Conservation (phyloP, 2,329 filamentous ascomycete species). For the Colletotrichum truncatum region DNA sequence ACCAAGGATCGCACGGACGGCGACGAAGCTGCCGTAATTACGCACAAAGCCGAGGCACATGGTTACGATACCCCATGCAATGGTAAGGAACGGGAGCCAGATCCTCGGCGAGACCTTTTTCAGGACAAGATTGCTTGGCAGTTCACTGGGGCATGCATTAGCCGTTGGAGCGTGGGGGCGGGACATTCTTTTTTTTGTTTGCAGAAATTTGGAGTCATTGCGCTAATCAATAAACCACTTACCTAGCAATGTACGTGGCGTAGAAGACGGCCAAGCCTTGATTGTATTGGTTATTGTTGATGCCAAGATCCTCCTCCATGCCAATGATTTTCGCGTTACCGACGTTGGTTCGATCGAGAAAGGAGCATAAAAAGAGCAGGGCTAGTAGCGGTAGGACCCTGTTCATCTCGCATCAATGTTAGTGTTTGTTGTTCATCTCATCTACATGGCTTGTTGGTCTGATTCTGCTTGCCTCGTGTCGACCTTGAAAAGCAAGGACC, state of each 20-base stretch:
- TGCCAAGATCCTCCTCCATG: constrained; percentile 64
- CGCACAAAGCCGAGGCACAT: constrained; percentile 65
- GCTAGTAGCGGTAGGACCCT: constrained; percentile 72
- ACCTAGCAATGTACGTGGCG: constrained; percentile 70
- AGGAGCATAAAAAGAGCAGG: constrained; percentile 71
- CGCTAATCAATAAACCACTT: constrained; percentile 26
- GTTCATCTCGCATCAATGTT: neutral
- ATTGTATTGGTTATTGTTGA: constrained; percentile 71
- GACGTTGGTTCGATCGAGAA: constrained; percentile 76
- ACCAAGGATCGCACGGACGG: constrained; percentile 69
- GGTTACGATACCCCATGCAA: constrained; percentile 66
- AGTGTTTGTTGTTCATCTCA: neutral
- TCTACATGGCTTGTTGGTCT: neutral
- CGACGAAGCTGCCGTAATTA: constrained; percentile 65
- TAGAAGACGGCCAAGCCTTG: constrained; percentile 73
- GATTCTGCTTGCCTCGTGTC: constrained; percentile 34
- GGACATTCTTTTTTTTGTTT: neutral
- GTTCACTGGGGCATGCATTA: constrained; percentile 53
- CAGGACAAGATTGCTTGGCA: constrained; percentile 71
- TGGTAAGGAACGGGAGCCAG: constrained; percentile 67
- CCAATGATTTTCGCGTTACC: constrained; percentile 75
- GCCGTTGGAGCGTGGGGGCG: constrained; percentile 4
- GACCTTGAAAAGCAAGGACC: constrained; percentile 38
- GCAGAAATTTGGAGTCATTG: neutral
- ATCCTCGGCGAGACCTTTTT: constrained; percentile 68